Conservation (phyloP, 495 filamentous ascomycete genomes). For the Penicillium paradoxum region DNA sequence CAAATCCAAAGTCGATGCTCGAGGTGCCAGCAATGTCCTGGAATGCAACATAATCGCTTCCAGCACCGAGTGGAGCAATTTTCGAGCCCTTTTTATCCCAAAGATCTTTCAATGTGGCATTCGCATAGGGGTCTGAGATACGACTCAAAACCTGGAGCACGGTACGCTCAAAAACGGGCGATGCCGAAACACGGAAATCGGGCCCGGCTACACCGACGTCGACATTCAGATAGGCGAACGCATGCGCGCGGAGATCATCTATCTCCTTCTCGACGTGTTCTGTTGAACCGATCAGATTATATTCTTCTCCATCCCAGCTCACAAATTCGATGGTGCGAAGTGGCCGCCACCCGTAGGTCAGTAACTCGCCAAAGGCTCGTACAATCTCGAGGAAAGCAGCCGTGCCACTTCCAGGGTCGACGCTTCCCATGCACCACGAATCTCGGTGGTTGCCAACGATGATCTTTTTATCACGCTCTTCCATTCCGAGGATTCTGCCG, state of each 20-base stretch:
- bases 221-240: slow-evolving; percentile 85
- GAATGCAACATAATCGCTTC: slow-evolving; percentile 88
- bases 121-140: slow-evolving; percentile 64
- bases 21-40: slow-evolving; percentile 91
- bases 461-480: slow-evolving; percentile 78
- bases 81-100: slow-evolving; percentile 65
- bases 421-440: slow-evolving; percentile 85
- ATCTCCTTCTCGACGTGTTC: slow-evolving; percentile 80
- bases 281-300: slow-evolving; percentile 91
- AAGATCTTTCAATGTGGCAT: slow-evolving; percentile 65
- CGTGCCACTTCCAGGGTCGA: slow-evolving; percentile 81
- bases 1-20: slow-evolving; percentile 81
- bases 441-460: slow-evolving; percentile 94
- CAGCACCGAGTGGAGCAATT: slow-evolving; percentile 64
- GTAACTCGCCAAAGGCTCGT: slow-evolving; percentile 72
- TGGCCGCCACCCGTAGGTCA: slow-evolving; percentile 77
- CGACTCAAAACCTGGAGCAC: slow-evolving; percentile 69
- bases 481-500: slow-evolving; percentile 73
- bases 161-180: slow-evolving; percentile 68
- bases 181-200: slow-evolving; percentile 69
- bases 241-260: slow-evolving; percentile 53
- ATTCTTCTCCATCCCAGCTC: slow-evolving; percentile 91
- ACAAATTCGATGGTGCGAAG: slow-evolving; percentile 88
- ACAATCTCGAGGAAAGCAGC: slow-evolving; percentile 87
- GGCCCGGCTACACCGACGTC: slow-evolving; percentile 75